Evolutionary conservation across 768 basidiomycete species (phyloP).

Genomic region (Pulveroboletus ravenelii): DNA sequence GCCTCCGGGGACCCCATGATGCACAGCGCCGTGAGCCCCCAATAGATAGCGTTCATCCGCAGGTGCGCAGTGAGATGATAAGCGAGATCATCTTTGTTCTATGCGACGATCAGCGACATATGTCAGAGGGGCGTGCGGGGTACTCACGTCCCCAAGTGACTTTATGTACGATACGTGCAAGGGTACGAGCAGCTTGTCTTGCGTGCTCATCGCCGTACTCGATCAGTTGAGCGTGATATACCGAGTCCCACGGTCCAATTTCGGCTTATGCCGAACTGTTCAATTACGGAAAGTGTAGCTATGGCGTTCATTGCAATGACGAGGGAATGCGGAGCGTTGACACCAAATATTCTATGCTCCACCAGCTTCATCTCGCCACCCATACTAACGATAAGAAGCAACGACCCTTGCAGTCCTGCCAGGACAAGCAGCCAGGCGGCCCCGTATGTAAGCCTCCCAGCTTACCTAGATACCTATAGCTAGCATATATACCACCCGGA

Average conservation of each 20-base stretch:
- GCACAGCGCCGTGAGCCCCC: conserved; percentile 87
- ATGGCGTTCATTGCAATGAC: no score
- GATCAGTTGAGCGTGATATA: neutral
- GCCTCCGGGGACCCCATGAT: conserved; percentile 78
- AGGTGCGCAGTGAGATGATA: conserved; percentile 93
- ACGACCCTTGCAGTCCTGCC: no score
- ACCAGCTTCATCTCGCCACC: no score
- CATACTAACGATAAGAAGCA: no score
- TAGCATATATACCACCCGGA: no score
- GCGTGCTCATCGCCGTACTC: conserved; percentile 11
- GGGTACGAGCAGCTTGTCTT: conserved; percentile 38
- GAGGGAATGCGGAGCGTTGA: no score
- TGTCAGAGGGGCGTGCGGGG: neutral
- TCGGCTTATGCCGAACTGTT: neutral
- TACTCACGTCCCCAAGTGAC: conserved; percentile 59
- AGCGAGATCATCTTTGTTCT: conserved; percentile 79
- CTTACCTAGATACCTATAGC: no score
- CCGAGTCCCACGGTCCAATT: neutral
- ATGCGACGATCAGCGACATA: conserved; percentile 4
- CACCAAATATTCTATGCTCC: no score
- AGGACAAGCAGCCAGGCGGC: no score
- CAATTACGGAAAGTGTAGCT: no score
- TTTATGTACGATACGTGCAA: conserved; percentile 76
- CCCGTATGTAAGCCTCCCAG: no score
- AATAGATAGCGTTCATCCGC: conserved; percentile 93